Evolutionary conservation across 2,329 filamentous ascomycete genomes (phyloP), one percentile per base, ranked within the genome.

Genomic region (Pseudogymnoascus sp.): DNA sequence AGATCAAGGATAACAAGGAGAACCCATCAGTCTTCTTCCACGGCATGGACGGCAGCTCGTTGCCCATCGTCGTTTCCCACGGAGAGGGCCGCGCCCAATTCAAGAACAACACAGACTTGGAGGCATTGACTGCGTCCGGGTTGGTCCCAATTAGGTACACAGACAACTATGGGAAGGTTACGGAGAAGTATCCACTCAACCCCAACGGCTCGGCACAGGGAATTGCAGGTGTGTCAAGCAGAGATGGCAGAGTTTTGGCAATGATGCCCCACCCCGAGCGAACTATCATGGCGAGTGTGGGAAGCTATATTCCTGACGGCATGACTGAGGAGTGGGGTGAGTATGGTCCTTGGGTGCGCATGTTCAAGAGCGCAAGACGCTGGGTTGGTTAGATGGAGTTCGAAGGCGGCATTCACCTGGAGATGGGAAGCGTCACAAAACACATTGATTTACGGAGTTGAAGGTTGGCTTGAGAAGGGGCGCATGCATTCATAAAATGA

Each of bases 61-160:
- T 97, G 6, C 92, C 92, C 33, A 94, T 97, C 65, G 90, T 87
- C 21, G 90, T 93, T 14, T 92, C 92, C 0, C 92, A 97, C 76
- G 92, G 92, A 59, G 93, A 99, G 76, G 94, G 94, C 12, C 85
- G 91, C 33, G 94, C 93, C 12, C 78, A 80, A 6, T 92, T 92
- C 73, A 73, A 78, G 2, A 79, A 79, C n/a, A 77, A 79, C 10
- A 78, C 80, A 14, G 77, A 78, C 60, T 74, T 82, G 16, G 75
- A 81, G 63, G 74, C 75, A 1, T 80, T 95, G 61, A 80, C 85
- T 59, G 80, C 83, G 39, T 79, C 85, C 58, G 87, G 88, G 23
- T 83, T 93, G 23, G 87, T 92, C 1, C 86, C 90, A 8, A 76
- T 97, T 65, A 83, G 90, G 60, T 99, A 95, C 71, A 85, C 95